Percentiles rank a stretch among this genome's conserved stretches.
These are phyloP conservation scores for Colletotrichum noveboracense DNA, from an alignment of 2,329 filamentous ascomycete species.

Conservation along the genomic window DNA sequence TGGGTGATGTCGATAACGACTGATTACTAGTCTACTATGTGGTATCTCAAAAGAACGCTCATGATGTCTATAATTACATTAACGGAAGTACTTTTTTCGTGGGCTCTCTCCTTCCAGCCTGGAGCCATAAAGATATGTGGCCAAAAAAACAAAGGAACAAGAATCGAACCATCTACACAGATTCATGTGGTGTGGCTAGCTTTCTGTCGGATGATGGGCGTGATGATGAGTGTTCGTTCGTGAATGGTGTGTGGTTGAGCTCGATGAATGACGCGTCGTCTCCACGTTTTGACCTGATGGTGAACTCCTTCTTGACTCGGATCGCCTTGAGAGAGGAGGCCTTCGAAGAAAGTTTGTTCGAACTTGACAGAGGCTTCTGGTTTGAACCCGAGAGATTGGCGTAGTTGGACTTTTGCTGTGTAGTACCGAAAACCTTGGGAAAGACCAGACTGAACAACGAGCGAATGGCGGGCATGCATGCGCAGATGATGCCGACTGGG, in stretches of 20 bases:
- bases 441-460: slow-evolving; percentile 38
- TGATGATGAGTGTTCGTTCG: background rate
- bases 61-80: background rate
- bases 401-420: slow-evolving; percentile 22
- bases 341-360: background rate
- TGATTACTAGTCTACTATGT: background rate
- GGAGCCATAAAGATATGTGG: background rate
- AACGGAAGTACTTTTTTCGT: background rate
- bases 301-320: slow-evolving; percentile 10
- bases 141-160: background rate
- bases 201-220: background rate
- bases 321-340: background rate
- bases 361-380: background rate
- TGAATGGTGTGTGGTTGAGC: background rate
- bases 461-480: slow-evolving; percentile 31
- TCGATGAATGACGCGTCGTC: slow-evolving; percentile 4
- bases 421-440: slow-evolving; percentile 34
- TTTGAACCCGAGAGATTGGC: background rate
- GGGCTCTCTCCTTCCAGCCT: background rate
- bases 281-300: background rate
- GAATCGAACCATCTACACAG: background rate
- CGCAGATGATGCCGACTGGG: slow-evolving; percentile 16
- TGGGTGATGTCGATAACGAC: background rate
- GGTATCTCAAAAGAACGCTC: background rate
- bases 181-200: background rate